phyloP scores from a whole-genome alignment of 2,329 filamentous ascomycete species.

The Verticillium albo-atrum region DNA sequence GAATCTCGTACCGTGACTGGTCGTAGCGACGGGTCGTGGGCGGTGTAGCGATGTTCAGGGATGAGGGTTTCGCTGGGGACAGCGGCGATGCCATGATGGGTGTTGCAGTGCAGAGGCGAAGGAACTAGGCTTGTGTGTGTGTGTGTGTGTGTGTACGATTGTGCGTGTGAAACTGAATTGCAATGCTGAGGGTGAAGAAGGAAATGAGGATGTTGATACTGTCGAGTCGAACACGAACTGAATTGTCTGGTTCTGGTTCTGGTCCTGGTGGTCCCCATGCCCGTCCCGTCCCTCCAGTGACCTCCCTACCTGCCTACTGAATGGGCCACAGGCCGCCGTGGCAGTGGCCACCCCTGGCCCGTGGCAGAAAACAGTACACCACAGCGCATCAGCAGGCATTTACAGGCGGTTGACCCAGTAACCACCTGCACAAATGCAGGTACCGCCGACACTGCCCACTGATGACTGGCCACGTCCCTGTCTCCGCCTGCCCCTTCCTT shows the following conservation, averaged over 20 bases:
- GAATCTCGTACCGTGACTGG: conserved; percentile 25
- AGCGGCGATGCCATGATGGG: conserved; percentile 34
- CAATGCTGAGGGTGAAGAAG: neutral
- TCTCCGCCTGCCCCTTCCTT: neutral
- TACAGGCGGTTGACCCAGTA: conserved; percentile 4
- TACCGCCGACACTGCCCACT: neutral
- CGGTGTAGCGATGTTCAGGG: conserved; percentile 31
- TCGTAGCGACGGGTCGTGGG: conserved; percentile 22
- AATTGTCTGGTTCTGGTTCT: neutral
- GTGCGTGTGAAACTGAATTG: neutral
- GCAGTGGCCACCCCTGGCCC: too few relatives aligned
- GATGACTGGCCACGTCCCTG: neutral
- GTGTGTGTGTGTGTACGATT: neutral
- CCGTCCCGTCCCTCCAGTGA: neutral
- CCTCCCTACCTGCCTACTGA: neutral
- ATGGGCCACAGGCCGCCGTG: neutral
- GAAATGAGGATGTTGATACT: neutral
- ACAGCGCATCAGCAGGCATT: neutral
- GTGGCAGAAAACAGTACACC: neutral
- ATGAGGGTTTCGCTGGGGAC: conserved; percentile 30
- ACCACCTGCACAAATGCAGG: neutral
- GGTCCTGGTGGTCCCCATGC: neutral
- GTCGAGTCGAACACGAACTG: neutral
- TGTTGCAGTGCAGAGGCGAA: neutral
- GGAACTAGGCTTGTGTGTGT: neutral